A percentile compares a stretch with the other conserved stretches of the same genome.
Evolutionary conservation across 2,329 filamentous ascomycete genomes (phyloP).

Genomic region (Verticillium klebahnii): DNA sequence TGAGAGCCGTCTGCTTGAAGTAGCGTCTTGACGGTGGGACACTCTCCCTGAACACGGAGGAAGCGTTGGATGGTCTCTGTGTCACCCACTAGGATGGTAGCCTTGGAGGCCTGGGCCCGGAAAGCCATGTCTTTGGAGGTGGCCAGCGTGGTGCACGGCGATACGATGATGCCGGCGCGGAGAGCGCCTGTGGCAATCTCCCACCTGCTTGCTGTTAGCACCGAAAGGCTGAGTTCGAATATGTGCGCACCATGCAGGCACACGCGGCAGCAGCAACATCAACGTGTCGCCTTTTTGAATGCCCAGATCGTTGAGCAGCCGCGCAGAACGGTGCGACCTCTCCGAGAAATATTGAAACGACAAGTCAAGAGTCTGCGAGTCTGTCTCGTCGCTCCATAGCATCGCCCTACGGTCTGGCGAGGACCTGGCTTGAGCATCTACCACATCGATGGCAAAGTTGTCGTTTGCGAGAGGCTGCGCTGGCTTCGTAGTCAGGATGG

Average conservation of each 20-base stretch:
- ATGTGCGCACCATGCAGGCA: background rate
- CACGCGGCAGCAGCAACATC: background rate
- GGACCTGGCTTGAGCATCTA: background rate
- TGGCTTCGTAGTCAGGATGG: background rate
- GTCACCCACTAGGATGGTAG: background rate
- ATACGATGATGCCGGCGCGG: background rate
- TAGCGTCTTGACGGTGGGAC: background rate
- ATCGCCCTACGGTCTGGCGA: background rate
- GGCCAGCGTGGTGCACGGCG: background rate
- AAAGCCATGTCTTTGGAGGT: constrained; percentile 1
- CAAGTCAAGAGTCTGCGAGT: background rate
- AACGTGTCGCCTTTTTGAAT: background rate
- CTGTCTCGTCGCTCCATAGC: background rate
- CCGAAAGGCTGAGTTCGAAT: background rate
- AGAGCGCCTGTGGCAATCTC: constrained; percentile 1
- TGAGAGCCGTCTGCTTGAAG: background rate
- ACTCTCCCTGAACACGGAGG: background rate
- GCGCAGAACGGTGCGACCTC: background rate
- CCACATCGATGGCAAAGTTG: constrained; percentile 1
- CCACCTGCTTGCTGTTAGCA: background rate
- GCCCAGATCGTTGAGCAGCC: background rate
- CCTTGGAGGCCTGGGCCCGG: background rate
- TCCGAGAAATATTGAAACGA: background rate
- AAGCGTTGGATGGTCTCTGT: background rate
- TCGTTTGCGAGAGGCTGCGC: background rate